Percentiles rank a stretch among this genome's conserved stretches.
These are phyloP conservation scores for Rhizopus sp. DNA, from an alignment of 371 early-diverging fungal species.

Conservation along the genomic window DNA sequence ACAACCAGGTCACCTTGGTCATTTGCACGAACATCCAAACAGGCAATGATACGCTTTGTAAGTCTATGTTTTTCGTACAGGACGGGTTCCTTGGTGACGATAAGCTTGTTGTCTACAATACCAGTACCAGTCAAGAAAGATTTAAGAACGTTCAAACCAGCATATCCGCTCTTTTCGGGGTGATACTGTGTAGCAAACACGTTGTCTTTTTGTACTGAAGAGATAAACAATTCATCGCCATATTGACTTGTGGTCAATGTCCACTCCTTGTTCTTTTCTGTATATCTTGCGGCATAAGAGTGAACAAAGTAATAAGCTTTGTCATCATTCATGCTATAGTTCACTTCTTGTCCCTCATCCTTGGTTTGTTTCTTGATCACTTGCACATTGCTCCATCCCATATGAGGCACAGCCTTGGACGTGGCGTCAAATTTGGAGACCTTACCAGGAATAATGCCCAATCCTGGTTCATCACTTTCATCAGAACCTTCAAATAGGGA, in stretches of 20 bases:
- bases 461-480: constrained; percentile 81
- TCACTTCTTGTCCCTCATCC: constrained; percentile 29
- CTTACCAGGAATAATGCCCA: constrained; percentile 82
- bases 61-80: constrained; percentile 57
- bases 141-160: constrained; percentile 81
- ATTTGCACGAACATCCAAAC: constrained; percentile 95
- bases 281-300: constrained; percentile 84
- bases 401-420: constrained; percentile 92
- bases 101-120: constrained; percentile 32
- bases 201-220: constrained; percentile 80
- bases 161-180: constrained; percentile 95
- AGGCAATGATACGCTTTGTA: constrained; percentile 93
- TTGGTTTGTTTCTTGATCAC: constrained; percentile 36
- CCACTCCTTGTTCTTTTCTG: constrained; percentile 60
- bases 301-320: constrained; percentile 95
- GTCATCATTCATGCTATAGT: constrained; percentile 48
- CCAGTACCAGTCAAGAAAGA: constrained; percentile 74
- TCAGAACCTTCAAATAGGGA: constrained; percentile 90
- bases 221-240: constrained; percentile 83
- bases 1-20: constrained; percentile 96
- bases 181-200: constrained; percentile 97
- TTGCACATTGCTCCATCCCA: constrained; percentile 93
- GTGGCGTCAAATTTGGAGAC: constrained; percentile 68
- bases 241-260: constrained; percentile 82
- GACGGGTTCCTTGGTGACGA: constrained; percentile 28